Percentiles rank a stretch among this genome's conserved stretches.
Evolutionary conservation across 371 early-diverging fungal species (phyloP).

Genomic region (Rhizopus microsporus): DNA sequence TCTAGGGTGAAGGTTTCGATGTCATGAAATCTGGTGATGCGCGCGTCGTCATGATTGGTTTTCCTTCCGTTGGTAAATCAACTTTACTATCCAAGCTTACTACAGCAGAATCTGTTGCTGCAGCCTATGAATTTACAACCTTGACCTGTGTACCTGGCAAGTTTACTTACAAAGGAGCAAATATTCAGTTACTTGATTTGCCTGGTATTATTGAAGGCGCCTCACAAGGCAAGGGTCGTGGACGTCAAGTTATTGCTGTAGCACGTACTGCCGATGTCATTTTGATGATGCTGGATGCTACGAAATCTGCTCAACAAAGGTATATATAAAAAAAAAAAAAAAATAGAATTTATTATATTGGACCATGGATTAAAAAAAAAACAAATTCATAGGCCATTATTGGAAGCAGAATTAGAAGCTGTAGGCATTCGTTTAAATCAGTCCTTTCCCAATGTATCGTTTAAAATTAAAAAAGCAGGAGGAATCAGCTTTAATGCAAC

Average conservation of each 20-base stretch:
- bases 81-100: conserved; percentile 97
- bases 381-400: conserved; percentile 60
- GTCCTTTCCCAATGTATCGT: conserved; percentile 90
- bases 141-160: conserved; percentile 98
- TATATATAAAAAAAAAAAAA: conserved; percentile 21
- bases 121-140: conserved; percentile 99
- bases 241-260: conserved; percentile 95
- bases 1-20: conserved; percentile 94
- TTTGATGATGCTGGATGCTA: conserved; percentile 98
- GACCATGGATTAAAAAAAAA: neutral
- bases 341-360: neutral
- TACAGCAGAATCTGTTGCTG: conserved; percentile 92
- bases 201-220: conserved; percentile 95
- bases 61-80: conserved; percentile 99
- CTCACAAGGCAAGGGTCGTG: conserved; percentile 96
- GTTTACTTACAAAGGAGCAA: conserved; percentile 97
- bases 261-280: conserved; percentile 98
- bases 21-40: conserved; percentile 99
- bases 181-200: conserved; percentile 93
- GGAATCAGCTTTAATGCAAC: conserved; percentile 96
- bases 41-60: conserved; percentile 97
- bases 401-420: conserved; percentile 98
- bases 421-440: conserved; percentile 98
- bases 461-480: conserved; percentile 98
- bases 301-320: conserved; percentile 85